These are phyloP conservation scores for Lentinula edodes DNA, from an alignment of 768 basidiomycete species.

Conservation along the genomic window DNA sequence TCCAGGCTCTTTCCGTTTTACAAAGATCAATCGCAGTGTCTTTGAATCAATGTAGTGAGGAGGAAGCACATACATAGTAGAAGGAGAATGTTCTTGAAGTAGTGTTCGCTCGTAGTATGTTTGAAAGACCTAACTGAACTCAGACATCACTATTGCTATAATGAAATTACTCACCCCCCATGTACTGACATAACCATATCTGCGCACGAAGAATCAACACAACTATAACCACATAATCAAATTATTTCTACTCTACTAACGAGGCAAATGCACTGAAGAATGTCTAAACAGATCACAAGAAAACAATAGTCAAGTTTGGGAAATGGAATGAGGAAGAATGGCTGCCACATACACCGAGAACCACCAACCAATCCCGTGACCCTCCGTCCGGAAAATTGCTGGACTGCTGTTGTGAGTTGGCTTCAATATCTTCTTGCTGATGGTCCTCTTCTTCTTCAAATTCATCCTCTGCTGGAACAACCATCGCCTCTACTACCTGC, in stretches of 20 bases:
- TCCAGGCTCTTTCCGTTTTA: slow-evolving; percentile 40
- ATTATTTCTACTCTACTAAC: not conserved
- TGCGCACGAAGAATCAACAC: slow-evolving; percentile 7
- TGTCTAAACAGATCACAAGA: not conserved
- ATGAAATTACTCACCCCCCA: slow-evolving; percentile 32
- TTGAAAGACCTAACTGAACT: slow-evolving; percentile 21
- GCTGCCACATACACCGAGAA: slow-evolving; percentile 25
- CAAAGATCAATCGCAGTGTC: not conserved
- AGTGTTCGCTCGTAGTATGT: not conserved
- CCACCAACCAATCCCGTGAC: slow-evolving; percentile 31
- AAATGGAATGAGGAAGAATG: not conserved
- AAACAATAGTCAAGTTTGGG: not conserved
- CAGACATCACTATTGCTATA: not conserved
- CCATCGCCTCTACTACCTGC: not conserved
- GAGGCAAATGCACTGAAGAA: slow-evolving; percentile 2
- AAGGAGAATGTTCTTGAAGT: not conserved
- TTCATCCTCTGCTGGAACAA: not conserved
- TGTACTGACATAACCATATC: slow-evolving; percentile 40
- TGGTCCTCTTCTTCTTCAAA: not conserved
- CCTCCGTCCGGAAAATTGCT: slow-evolving; percentile 32
- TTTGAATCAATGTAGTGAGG: not conserved
- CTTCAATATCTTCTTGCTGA: not conserved
- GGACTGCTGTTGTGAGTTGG: not conserved
- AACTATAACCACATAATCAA: too few relatives aligned
- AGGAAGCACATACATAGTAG: slow-evolving; percentile 1